Percentiles rank a stretch among this genome's conserved stretches.
Conservation (phyloP, 495 filamentous ascomycete genomes). For the Daldinia loculata region DNA sequence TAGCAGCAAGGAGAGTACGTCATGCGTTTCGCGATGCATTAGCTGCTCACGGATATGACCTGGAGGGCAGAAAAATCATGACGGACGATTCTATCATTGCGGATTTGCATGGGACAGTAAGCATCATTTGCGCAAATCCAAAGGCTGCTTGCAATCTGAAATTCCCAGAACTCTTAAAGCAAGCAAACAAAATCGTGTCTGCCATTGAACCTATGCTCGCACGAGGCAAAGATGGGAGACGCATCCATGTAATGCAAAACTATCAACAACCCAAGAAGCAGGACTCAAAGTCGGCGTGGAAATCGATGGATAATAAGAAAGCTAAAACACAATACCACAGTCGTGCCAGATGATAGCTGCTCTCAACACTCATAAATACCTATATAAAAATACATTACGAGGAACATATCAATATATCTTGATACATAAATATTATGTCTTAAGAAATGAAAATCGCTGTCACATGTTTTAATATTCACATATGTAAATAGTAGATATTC, state of each 20-base stretch:
- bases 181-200: slow-evolving; percentile 28
- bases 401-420: not conserved
- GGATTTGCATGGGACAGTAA: slow-evolving; percentile 46
- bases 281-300: not conserved
- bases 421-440: not conserved
- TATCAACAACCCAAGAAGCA: not conserved
- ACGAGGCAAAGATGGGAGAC: slow-evolving; percentile 13
- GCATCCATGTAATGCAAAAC: not conserved
- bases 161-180: slow-evolving; percentile 33
- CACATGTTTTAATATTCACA: not conserved
- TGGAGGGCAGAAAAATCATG: slow-evolving; percentile 53
- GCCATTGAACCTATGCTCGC: slow-evolving; percentile 10
- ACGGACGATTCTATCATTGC: slow-evolving; percentile 15
- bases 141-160: slow-evolving; percentile 36
- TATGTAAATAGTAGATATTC: slow-evolving; percentile 2
- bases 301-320: not conserved
- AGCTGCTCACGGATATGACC: slow-evolving; percentile 62
- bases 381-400: no score
- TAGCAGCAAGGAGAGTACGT: slow-evolving; percentile 58
- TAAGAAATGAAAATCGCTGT: not conserved
- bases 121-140: slow-evolving; percentile 23
- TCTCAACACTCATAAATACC: not conserved
- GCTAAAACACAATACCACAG: not conserved
- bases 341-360: not conserved
- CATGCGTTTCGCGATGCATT: slow-evolving; percentile 65